phyloP scores from a whole-genome alignment of 352 stramenopile genomes.

The Phytophthora macrochlamydospora region DNA sequence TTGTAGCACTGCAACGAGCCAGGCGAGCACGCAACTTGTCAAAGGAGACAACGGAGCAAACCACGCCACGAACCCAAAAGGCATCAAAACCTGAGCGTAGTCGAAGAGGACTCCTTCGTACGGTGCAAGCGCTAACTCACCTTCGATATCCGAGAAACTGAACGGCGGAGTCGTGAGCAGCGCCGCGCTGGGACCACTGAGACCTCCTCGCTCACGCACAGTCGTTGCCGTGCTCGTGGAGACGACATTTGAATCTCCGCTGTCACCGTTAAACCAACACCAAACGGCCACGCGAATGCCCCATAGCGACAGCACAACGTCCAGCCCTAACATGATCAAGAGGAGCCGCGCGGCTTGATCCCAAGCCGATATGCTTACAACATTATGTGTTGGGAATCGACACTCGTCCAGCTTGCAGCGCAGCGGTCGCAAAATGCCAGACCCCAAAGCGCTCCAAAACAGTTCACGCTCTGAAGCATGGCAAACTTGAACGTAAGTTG shows the following conservation, averaged over 20 bases:
- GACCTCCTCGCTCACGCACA: not conserved
- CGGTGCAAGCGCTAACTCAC: conserved; percentile 45
- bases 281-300: conserved; percentile 47
- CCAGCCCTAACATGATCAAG: conserved; percentile 48
- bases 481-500: conserved; percentile 80
- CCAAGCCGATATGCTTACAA: conserved; percentile 36
- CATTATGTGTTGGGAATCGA: conserved; percentile 15
- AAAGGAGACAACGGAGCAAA: conserved; percentile 62
- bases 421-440: conserved; percentile 53
- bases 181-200: not conserved
- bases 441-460: conserved; percentile 60
- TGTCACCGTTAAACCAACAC: conserved; percentile 18
- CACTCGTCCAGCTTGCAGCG: conserved; percentile 21
- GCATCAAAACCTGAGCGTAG: conserved; percentile 74
- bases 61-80: conserved; percentile 67
- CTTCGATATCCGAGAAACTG: conserved; percentile 26
- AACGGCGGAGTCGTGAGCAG: conserved; percentile 13
- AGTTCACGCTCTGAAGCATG: conserved; percentile 66
- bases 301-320: conserved; percentile 51
- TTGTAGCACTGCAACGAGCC: conserved; percentile 59
- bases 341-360: conserved; percentile 59
- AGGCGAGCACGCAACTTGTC: conserved; percentile 43
- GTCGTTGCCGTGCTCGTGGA: not conserved
- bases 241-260: not conserved
- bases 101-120: conserved; percentile 81